Percentiles rank a stretch among this genome's conserved stretches.
Evolutionary conservation across 441 rosid species (phyloP).

Genomic region (Lepidium campestre): DNA sequence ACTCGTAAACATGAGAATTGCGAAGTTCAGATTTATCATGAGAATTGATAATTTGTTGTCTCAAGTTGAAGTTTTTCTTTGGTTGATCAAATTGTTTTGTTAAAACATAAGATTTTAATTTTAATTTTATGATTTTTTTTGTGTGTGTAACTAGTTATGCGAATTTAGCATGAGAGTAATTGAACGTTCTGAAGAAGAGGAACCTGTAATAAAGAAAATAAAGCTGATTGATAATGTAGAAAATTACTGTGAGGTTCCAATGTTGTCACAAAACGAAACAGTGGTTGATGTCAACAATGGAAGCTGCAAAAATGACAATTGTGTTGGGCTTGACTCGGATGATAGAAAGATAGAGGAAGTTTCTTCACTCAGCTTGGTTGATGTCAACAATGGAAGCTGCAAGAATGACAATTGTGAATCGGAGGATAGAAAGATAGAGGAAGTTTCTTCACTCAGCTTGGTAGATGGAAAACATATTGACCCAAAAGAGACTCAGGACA

Average conservation of each 20-base stretch:
- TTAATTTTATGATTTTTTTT: neutral
- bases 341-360: neutral
- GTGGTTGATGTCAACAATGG: neutral
- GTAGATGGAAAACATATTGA: neutral
- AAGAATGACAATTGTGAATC: neutral
- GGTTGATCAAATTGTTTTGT: neutral
- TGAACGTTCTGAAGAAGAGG: neutral
- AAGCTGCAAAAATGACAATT: neutral
- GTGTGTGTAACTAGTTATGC: neutral
- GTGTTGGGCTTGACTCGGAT: neutral
- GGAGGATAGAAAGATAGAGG: neutral
- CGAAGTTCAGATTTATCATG: neutral
- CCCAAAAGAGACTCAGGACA: neutral
- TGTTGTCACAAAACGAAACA: neutral
- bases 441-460: neutral
- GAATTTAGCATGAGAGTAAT: neutral
- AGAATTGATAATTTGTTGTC: neutral
- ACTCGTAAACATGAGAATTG: neutral
- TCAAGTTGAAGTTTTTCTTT: neutral
- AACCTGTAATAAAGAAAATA: constrained; percentile 11
- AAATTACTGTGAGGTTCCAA: neutral
- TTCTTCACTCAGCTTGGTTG: neutral
- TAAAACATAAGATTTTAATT: no score
- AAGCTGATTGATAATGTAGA: neutral
- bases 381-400: neutral